These are phyloP conservation scores for Saccharomyces pastorianus DNA, from an alignment of 1,139 yeast species.

Conservation along the genomic window DNA sequence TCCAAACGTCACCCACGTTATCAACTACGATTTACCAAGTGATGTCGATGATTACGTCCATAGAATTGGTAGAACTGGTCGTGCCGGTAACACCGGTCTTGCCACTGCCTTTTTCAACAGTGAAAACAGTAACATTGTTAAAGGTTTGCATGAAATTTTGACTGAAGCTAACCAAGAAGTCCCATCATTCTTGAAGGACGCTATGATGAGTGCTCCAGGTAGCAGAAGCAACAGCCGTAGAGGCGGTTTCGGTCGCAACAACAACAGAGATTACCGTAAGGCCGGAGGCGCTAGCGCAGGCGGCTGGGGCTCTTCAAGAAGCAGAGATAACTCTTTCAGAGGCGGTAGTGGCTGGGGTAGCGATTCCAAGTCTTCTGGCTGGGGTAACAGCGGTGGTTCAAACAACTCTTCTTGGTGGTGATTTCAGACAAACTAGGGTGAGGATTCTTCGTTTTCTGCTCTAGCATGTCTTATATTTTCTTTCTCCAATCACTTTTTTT, in stretches of 20 bases:
- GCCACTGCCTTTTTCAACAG: conserved; percentile 98
- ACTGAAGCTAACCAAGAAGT: conserved; percentile 96
- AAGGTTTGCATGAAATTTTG: conserved; percentile 80
- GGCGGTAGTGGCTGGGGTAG: conserved; percentile 16
- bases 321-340: conserved; percentile 30
- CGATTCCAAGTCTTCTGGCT: conserved; percentile 6
- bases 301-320: conserved; percentile 30
- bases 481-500: background rate
- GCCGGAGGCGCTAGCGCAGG: conserved; percentile 31
- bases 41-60: conserved; percentile 98
- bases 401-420: conserved; percentile 26
- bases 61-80: conserved; percentile 99
- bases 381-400: conserved; percentile 28
- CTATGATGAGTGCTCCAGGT: conserved; percentile 68
- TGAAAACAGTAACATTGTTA: conserved; percentile 81
- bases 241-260: conserved; percentile 41
- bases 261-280: conserved; percentile 54
- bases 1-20: conserved; percentile 96
- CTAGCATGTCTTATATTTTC: background rate
- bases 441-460: background rate
- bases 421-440: conserved; percentile 4
- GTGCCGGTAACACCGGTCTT: conserved; percentile 98
- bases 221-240: conserved; percentile 55
- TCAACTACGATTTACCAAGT: conserved; percentile 92
- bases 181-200: conserved; percentile 75